Conservation (phyloP, 306 rosid genomes). For the Quercus berberidifolia region DNA sequence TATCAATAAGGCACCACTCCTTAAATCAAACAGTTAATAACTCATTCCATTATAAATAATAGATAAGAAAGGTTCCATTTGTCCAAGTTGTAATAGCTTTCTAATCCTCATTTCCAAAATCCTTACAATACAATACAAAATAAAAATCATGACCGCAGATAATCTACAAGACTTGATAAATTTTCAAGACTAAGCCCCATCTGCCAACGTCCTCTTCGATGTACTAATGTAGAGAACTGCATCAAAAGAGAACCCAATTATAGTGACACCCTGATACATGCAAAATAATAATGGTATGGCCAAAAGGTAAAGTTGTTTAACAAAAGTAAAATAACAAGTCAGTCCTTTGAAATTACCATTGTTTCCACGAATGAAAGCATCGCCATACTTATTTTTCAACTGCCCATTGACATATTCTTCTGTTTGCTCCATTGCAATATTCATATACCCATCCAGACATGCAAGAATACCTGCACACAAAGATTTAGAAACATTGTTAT, state of each 20-base stretch:
- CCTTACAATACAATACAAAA: not conserved
- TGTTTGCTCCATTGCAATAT: slow-evolving; percentile 98
- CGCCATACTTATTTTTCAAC: slow-evolving; percentile 91
- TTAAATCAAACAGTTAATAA: not conserved
- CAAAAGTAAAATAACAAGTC: not conserved
- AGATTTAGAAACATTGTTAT: slow-evolving; percentile 14
- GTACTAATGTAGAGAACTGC: too few species aligned
- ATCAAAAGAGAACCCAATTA: too few species aligned
- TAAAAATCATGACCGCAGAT: too few species aligned
- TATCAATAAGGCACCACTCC: not conserved
- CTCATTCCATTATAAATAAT: not conserved
- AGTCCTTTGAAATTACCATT: slow-evolving; percentile 48
- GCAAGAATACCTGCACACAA: slow-evolving; percentile 78
- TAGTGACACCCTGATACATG: not conserved
- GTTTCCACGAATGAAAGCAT: slow-evolving; percentile 93
- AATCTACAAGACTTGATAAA: too few species aligned
- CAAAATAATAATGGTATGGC: not conserved
- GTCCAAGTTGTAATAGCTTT: not conserved
- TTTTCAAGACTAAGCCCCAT: too few species aligned
- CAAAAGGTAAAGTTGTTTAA: not conserved
- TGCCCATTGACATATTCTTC: slow-evolving; percentile 96
- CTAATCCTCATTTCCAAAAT: not conserved
- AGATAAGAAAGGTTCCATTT: not conserved
- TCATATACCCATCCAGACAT: slow-evolving; percentile 92
- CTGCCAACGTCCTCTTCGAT: too few species aligned